Base-by-base conservation (phyloP, 768 basidiomycete genomes). In the Russula griseocarnosa region DNA sequence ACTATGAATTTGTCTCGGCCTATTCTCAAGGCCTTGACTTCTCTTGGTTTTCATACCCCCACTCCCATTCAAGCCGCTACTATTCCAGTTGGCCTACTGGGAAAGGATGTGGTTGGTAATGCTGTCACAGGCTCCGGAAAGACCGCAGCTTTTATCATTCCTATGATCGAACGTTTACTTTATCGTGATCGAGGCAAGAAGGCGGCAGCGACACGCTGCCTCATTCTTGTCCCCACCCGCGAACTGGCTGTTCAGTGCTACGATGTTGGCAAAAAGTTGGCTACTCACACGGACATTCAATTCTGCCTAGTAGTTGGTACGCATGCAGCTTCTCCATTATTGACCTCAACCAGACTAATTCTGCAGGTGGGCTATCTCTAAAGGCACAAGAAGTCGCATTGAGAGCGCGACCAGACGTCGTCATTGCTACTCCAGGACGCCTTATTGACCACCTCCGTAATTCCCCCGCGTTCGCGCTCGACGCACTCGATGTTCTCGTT, bases 41-140 rank as follows among this genome's bases (percentile, higher is more conserved):
- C 86, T 8, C 79, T 98, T 18, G 84, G 85, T 42, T 94, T 95
- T 70, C 76, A 80, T 52, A 86, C 82, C 36, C 97, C 97, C 9
- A 99, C 97, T 1, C 97, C 97, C 1, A 98, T 99, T 55, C 97
- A 99, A 76, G 86, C 91, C 2, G 87, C 91, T 49, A 89, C 95
- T 14, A 92, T 99, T 60, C 97, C 97, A 20, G 86, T 94, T 49
- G 96, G 94, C 26, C 83, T 99, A 22, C 74, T 95, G 26, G 97
- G 97, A 56, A 94, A 97, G 72, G 97, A 99, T 73, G 83, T 99
- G 42, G 94, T 99, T 58, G 97, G 96, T 36, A 88, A 85, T 63
- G 96, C 97, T 22, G 92, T 96, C 20, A 99, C 97, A 20, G 97
- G 97, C 65, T 97, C 94, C 5, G 97, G 97, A 64, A 99, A 99